Conservation (phyloP, 179 eudicot genomes). For the Heliamphora pulchella region DNA sequence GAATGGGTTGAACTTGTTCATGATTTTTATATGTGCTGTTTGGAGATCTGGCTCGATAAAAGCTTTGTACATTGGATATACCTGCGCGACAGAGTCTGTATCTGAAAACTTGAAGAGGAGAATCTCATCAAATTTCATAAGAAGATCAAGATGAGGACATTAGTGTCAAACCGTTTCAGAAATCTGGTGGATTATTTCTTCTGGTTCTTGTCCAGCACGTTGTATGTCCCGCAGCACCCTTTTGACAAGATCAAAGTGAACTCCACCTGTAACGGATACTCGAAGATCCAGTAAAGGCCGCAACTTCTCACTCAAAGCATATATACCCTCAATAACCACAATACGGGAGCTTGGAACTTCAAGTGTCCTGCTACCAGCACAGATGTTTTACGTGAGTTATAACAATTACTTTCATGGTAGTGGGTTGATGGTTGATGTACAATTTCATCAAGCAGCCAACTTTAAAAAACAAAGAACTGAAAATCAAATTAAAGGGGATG, state of each 20-base stretch:
- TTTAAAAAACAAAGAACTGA: not conserved
- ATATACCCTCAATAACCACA: slow-evolving; percentile 89
- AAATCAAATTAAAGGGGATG: not conserved
- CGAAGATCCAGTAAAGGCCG: slow-evolving; percentile 82
- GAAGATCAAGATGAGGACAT: slow-evolving; percentile 8
- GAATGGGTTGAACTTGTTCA: slow-evolving; percentile 90
- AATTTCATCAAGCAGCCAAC: not conserved
- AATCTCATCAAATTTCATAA: not conserved
- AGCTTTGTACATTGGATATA: slow-evolving; percentile 96
- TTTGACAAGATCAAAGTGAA: slow-evolving; percentile 92
- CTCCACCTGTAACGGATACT: slow-evolving; percentile 91
- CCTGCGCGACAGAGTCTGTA: slow-evolving; percentile 39
- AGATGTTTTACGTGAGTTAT: slow-evolving; percentile 10
- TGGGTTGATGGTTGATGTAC: not conserved
- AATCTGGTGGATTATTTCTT: slow-evolving; percentile 92
- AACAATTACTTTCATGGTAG: not conserved
- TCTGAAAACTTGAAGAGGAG: slow-evolving; percentile 19
- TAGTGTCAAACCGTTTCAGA: slow-evolving; percentile 72
- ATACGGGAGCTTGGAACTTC: slow-evolving; percentile 85
- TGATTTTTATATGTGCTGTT: slow-evolving; percentile 83
- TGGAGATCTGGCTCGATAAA: slow-evolving; percentile 95
- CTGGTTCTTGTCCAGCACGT: slow-evolving; percentile 93
- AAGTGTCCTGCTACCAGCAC: slow-evolving; percentile 53
- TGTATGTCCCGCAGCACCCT: slow-evolving; percentile 89
- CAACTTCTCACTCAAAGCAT: slow-evolving; percentile 85